Base-by-base conservation (phyloP, 257 asterid genomes). In the Osmanthus fragrans region DNA sequence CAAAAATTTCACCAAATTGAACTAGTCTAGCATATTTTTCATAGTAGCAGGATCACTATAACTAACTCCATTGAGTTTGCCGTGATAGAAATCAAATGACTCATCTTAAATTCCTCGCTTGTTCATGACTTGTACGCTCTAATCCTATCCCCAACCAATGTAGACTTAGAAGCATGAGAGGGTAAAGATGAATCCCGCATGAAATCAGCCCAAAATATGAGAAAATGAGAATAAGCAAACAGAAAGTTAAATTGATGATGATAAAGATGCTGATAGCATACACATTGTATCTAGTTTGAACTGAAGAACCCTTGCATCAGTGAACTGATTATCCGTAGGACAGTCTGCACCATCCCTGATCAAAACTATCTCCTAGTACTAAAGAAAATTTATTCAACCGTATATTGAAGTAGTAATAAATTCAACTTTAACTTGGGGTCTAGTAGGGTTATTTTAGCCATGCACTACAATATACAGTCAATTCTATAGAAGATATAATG, bases 161-260 rank as follows among this genome's bases (percentile, higher is more conserved):
- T n/a, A 54, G 64, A n/a, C 64, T 51, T 54, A 73, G 49, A 79
- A 78, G 51, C 64, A 80, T 16, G 67, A 65, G 21, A 82, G 73
- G 63, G 60, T 73, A 49, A 23, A 73, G 21, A 47, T 16, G 58
- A 16, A 47, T 47, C 58, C 58, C 21, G 2, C 21, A 47, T 47
- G 25, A n/a, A 21, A 56, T 56, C 10, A 56, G 29, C 65, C 10
- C 0, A 21, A 51, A 56, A 56, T 56, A 19, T 54, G 65, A 56
- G 58, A n/a, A 56, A 56, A 56, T n/a, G 65, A n/a, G 65, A 56
- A 19, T 7, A 18, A 7, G 65, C 65, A 56, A 56, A 47, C 21
- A 7, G 74, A 58, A 73, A 47, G 64, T 23, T 63, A 45, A 39
- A 66, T 37, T 45, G 63, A n/a, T 32, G 76, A 73, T 76, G 77